A percentile compares a stretch with the other conserved stretches of the same genome.
Conservation (phyloP, 2,329 filamentous ascomycete species). For the Blastomyces silverae region DNA sequence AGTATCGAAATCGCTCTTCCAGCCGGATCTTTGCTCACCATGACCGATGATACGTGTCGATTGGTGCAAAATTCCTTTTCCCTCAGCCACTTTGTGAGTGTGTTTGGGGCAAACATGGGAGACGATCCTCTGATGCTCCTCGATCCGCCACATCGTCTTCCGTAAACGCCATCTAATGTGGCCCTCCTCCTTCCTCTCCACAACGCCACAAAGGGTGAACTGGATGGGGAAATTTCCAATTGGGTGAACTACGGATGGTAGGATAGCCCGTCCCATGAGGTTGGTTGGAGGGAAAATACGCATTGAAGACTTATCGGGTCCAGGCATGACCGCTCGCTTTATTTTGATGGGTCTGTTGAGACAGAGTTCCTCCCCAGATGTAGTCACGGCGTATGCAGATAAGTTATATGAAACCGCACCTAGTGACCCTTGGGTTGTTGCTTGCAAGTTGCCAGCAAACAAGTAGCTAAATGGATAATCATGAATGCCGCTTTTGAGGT, state of each 20-base stretch:
- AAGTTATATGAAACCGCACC: conserved; percentile 73
- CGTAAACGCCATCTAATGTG: conserved; percentile 83
- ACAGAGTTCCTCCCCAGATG: conserved; percentile 56
- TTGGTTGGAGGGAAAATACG: conserved; percentile 96
- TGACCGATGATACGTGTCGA: conserved; percentile 71
- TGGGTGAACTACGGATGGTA: conserved; percentile 77
- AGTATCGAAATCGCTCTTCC: conserved; percentile 72
- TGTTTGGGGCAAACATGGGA: conserved; percentile 77
- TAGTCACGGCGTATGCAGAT: conserved; percentile 56
- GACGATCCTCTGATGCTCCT: conserved; percentile 74
- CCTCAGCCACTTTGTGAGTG: conserved; percentile 55
- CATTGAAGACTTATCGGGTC: conserved; percentile 77
- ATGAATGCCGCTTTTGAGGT: conserved; percentile 53
- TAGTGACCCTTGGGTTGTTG: conserved; percentile 67
- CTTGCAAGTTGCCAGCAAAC: conserved; percentile 77
- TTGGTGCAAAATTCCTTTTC: conserved; percentile 66
- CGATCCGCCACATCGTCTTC: conserved; percentile 87
- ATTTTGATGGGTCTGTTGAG: conserved; percentile 64
- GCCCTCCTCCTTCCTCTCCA: conserved; percentile 60
- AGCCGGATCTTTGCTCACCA: conserved; percentile 75
- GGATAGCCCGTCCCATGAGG: conserved; percentile 75
- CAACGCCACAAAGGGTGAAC: conserved; percentile 79
- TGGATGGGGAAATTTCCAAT: conserved; percentile 72
- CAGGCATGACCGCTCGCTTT: conserved; percentile 70
- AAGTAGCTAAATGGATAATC: conserved; percentile 84